Conservation (phyloP, 2,329 filamentous ascomycete genomes). For the Scedosporium apiospermum region DNA sequence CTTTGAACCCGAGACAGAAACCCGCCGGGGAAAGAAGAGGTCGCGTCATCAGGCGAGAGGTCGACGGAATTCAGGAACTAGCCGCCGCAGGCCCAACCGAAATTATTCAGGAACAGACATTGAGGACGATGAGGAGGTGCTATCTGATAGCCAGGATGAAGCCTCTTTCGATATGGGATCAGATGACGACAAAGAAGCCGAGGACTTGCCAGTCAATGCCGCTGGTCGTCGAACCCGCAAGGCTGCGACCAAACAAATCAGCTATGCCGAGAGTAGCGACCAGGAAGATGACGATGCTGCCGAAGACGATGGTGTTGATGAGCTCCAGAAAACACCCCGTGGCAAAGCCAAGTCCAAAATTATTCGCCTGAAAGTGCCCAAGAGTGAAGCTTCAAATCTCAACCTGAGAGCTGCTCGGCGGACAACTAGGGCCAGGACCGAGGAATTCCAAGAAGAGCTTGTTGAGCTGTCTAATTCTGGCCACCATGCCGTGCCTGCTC, state of each 20-base stretch:
- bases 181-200: slow-evolving; percentile 27
- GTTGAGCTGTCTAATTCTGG: slow-evolving; percentile 52
- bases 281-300: slow-evolving; percentile 25
- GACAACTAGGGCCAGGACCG: slow-evolving; percentile 43
- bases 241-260: slow-evolving; percentile 33
- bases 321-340: slow-evolving; percentile 15
- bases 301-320: slow-evolving; percentile 17
- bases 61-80: slow-evolving; percentile 27
- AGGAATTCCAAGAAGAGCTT: slow-evolving; percentile 44
- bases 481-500: slow-evolving; percentile 40
- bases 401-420: slow-evolving; percentile 26
- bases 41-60: slow-evolving; percentile 18
- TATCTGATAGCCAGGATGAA: slow-evolving; percentile 34
- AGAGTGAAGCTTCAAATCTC: slow-evolving; percentile 12
- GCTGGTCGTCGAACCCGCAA: slow-evolving; percentile 40
- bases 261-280: slow-evolving; percentile 36
- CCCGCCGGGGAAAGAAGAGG: slow-evolving; percentile 29
- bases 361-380: slow-evolving; percentile 35
- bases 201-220: slow-evolving; percentile 32
- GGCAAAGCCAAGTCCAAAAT: slow-evolving; percentile 21
- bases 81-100: slow-evolving; percentile 26
- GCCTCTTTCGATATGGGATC: slow-evolving; percentile 36
- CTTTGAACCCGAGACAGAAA: slow-evolving; percentile 45
- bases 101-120: slow-evolving; percentile 52
- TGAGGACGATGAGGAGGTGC: slow-evolving; percentile 47